phyloP scores from a whole-genome alignment of 192 early-diverging fungal species.

The Mortierella antarctica region DNA sequence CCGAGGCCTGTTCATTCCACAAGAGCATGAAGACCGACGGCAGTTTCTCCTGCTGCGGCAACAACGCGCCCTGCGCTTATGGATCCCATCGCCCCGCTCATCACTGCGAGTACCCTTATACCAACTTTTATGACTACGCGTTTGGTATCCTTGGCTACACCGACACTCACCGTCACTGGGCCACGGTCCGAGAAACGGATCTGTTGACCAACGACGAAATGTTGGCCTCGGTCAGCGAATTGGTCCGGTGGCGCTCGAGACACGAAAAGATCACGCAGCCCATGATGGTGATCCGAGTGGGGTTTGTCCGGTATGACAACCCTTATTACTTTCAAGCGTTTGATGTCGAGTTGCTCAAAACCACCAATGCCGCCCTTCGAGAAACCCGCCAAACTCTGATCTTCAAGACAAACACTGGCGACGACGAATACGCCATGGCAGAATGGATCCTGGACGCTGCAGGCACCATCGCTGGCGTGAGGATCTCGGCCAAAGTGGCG shows the following conservation, averaged over 20 bases:
- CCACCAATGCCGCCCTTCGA: conserved; percentile 11
- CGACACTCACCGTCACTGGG: conserved; percentile 51
- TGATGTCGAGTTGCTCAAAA: conserved; percentile 28
- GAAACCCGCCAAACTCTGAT: conserved; percentile 21
- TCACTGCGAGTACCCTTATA: conserved; percentile 56
- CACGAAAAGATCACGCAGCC: conserved; percentile 42
- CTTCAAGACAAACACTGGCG: conserved; percentile 15
- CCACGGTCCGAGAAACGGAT: conserved; percentile 28
- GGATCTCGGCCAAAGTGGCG: conserved; percentile 39
- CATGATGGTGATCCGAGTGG: conserved; percentile 55
- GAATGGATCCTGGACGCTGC: conserved; percentile 54
- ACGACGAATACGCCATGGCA: conserved; percentile 45
- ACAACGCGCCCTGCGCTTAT: conserved; percentile 27
- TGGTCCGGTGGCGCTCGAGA: conserved; percentile 48
- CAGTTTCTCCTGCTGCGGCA: conserved; percentile 50
- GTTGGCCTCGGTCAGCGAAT: conserved; percentile 43
- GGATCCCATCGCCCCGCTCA: conserved; percentile 37
- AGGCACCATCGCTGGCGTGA: conserved; percentile 52
- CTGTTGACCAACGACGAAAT: conserved; percentile 29
- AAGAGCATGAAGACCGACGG: conserved; percentile 16
- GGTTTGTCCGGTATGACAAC: conserved; percentile 34
- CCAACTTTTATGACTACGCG: conserved; percentile 41
- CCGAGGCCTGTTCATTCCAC: conserved; percentile 53
- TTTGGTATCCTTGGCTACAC: conserved; percentile 40
- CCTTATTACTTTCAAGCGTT: conserved; percentile 52